Conservation (phyloP, 108 stramenopile species). For the Nitzschia inconspicua region DNA sequence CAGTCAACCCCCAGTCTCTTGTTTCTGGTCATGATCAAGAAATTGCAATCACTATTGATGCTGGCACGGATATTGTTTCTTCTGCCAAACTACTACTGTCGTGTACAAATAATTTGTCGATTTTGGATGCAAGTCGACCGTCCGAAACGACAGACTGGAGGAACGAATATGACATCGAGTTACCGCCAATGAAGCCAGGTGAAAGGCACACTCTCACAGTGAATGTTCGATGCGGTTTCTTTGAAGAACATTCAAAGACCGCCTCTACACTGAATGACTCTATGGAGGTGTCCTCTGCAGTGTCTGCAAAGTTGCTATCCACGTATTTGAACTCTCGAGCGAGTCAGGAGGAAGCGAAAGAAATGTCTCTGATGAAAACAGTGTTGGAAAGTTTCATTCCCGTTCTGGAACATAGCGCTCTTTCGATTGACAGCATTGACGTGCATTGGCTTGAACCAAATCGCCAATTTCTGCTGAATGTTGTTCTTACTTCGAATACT, state of each 20-base stretch:
- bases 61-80: slow-evolving; percentile 63
- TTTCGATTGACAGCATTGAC: slow-evolving; percentile 52
- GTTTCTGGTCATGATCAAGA: slow-evolving; percentile 79
- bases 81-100: slow-evolving; percentile 46
- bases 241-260: slow-evolving; percentile 16
- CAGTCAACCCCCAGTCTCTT: slow-evolving; percentile 58
- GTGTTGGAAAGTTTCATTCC: slow-evolving; percentile 60
- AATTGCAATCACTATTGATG: slow-evolving; percentile 50
- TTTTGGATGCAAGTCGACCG: slow-evolving; percentile 55
- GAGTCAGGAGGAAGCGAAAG: slow-evolving; percentile 36
- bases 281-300: slow-evolving; percentile 18
- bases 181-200: slow-evolving; percentile 50
- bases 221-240: slow-evolving; percentile 50
- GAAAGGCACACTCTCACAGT: slow-evolving; percentile 41
- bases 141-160: slow-evolving; percentile 46
- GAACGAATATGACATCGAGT: slow-evolving; percentile 36
- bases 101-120: slow-evolving; percentile 42
- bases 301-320: slow-evolving; percentile 53
- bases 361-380: slow-evolving; percentile 46
- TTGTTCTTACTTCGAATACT: slow-evolving; percentile 58
- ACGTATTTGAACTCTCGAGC: slow-evolving; percentile 41
- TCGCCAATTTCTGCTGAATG: slow-evolving; percentile 45
- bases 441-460: slow-evolving; percentile 29
- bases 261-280: background rate
- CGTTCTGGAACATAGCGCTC: slow-evolving; percentile 56